A percentile compares a stretch with the other conserved stretches of the same genome.
Evolutionary conservation across 2,329 filamentous ascomycete species (phyloP).

Genomic region (Aspergillus chevalieri): DNA sequence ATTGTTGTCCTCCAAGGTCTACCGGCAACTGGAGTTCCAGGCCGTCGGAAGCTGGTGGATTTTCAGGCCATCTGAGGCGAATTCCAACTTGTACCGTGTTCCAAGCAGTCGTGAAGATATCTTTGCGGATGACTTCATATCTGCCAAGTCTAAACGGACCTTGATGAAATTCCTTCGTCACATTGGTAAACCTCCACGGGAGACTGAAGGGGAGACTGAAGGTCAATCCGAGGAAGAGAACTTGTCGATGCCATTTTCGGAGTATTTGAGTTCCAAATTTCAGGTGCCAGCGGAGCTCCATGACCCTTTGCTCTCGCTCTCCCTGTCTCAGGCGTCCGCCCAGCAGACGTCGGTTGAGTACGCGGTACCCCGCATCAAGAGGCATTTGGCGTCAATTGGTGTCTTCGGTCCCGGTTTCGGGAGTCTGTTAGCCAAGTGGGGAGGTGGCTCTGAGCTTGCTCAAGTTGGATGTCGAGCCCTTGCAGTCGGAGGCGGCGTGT

Average conservation of each 20-base stretch:
- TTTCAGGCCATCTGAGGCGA: conserved; percentile 34
- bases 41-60: conserved; percentile 92
- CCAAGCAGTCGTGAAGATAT: conserved; percentile 89
- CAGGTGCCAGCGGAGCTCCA: conserved; percentile 64
- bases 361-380: conserved; percentile 66
- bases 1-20: conserved; percentile 83
- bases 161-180: conserved; percentile 94
- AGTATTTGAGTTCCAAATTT: conserved; percentile 49
- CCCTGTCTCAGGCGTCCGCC: conserved; percentile 59
- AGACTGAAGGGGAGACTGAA: conserved; percentile 52
- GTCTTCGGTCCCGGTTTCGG: conserved; percentile 84
- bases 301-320: conserved; percentile 62
- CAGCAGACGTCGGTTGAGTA: conserved; percentile 56
- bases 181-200: conserved; percentile 56
- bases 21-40: conserved; percentile 85
- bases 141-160: conserved; percentile 72
- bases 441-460: conserved; percentile 77
- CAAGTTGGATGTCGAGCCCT: conserved; percentile 87
- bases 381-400: conserved; percentile 80
- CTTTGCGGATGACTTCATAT: conserved; percentile 70
- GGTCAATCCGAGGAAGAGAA: conserved; percentile 47
- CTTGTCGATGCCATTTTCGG: conserved; percentile 47
- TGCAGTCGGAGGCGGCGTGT: conserved; percentile 84
- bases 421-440: conserved; percentile 87
- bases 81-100: conserved; percentile 56